Base-by-base conservation (phyloP, 371 early-diverging fungal species). In the Gilbertella persicaria region DNA sequence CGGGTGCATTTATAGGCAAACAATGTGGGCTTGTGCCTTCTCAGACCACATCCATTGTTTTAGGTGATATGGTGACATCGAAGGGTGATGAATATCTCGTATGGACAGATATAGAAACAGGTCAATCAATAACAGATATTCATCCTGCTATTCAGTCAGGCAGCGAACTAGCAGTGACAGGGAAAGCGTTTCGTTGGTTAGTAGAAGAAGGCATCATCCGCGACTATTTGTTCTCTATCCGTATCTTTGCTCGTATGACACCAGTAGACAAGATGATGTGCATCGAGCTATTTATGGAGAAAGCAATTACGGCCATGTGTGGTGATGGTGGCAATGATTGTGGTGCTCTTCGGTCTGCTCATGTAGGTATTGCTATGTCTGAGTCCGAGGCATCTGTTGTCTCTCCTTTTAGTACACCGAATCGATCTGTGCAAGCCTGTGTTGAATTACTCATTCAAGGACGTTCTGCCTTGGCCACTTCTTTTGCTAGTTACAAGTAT, bases 301-400 rank as follows among this genome's bases (percentile, higher is more conserved):
- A 50, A 6, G 64, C 71, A 4, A 59, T 80, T 12, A 92, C 96
- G 5, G 97, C 94, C 24, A 94, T 98, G 94, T 86, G 94, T 37
- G 99, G 99, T 20, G 99, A 99, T 71, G 99, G 99, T 25, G 93
- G 97, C 58, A 99, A 99, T 59, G 99, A 99, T 65, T 93, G 94
- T 29, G 96, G 96, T 12, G 97, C 98, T 4, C 70, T 99, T 23
- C 92, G 93, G 0, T 87, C 89, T 25, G 89, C 97, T 2, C 89
- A 97, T 58, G 85, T 99, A 7, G 99, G 99, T 13, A 89, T 99
- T 38, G 93, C 98, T 0, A 83, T 97, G 50, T 87, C 90, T 1
- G 83, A 79, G 35, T 71, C 85, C 9, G 85, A 84, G 42, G 86
- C 91, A 0, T 90, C 87, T 20, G 83, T 95, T n/a, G 93, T 91